phyloP scores from a whole-genome alignment of 202 grass and related monocot species.

The Eragrostis tef region DNA sequence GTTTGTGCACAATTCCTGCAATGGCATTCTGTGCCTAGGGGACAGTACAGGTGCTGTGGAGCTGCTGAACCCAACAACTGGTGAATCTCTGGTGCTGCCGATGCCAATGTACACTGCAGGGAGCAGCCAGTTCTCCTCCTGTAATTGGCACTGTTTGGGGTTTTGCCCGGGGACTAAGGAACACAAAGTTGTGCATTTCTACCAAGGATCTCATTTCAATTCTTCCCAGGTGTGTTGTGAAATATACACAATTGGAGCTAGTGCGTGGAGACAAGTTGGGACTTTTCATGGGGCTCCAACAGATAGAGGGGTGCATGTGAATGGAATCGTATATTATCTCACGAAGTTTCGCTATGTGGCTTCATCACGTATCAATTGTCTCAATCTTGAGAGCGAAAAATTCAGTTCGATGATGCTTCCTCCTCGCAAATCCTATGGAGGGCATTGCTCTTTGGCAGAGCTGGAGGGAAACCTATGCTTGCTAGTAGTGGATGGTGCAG shows the following conservation, averaged over 20 bases:
- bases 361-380: slow-evolving; percentile 59
- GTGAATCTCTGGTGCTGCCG: slow-evolving; percentile 45
- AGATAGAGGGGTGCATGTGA: slow-evolving; percentile 64
- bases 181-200: slow-evolving; percentile 63
- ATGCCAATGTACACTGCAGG: slow-evolving; percentile 55
- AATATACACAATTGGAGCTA: slow-evolving; percentile 52
- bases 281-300: slow-evolving; percentile 37
- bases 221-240: slow-evolving; percentile 45
- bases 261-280: slow-evolving; percentile 51
- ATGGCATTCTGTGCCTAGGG: slow-evolving; percentile 58
- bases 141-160: slow-evolving; percentile 65
- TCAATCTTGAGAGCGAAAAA: slow-evolving; percentile 56
- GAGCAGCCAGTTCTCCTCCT: slow-evolving; percentile 60
- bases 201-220: slow-evolving; percentile 44
- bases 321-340: slow-evolving; percentile 54
- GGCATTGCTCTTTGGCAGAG: slow-evolving; percentile 62
- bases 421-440: slow-evolving; percentile 54
- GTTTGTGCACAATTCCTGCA: slow-evolving; percentile 69
- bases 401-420: slow-evolving; percentile 53
- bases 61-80: slow-evolving; percentile 55
- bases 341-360: slow-evolving; percentile 57
- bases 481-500: slow-evolving; percentile 56
- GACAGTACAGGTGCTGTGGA: slow-evolving; percentile 53
- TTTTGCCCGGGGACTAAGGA: slow-evolving; percentile 52
- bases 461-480: slow-evolving; percentile 55